Evolutionary conservation across 2,329 filamentous ascomycete species (phyloP), one percentile per base, ranked within the genome.

Genomic region (Tolypocladium pustulatum): DNA sequence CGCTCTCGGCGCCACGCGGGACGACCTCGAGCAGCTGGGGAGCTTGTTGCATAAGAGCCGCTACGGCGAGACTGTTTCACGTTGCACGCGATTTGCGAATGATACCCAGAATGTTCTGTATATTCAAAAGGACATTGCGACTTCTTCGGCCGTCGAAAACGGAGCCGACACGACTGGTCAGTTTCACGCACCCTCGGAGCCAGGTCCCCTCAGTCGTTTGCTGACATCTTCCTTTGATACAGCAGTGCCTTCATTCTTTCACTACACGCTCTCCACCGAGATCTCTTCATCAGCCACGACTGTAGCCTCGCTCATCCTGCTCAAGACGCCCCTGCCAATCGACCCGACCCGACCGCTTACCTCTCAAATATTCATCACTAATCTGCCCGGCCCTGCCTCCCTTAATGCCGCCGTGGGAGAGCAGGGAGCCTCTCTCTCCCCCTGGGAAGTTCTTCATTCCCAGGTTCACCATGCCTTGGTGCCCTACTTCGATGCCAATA

Each of bases 401-500:
- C 80, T 88, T 60, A 86, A 84, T 66, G 85, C 82, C 65, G 77
- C 82, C 56, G 80, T 84, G 61, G 81, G 85, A 65, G 85, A 90
- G 65, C 88, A 91, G 71, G 87, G 86, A 60, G 81, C 86, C 59
- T 80, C 86, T 32, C 79, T 87, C 58, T 95, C 92, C 53, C 91
- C 93, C 4, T 97, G 91, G 75, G 93, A 97, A 75, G 88, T 93
- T 66, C 80, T 99, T 62, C 91, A 97, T 76, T 91, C 93, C 60
- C 83, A 96, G 67, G 84, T 99, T 64, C 92, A 96, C 74, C 88
- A 91, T 71, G 91, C 90, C 65, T 79, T 99, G 69, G 91, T 90
- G 67, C 94, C 95, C 43, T 97, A 97, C 75, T 99, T 99, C 71
- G 93, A 99, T 78, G 93, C 92, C 66, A 95, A 91, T 72, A 95